A percentile compares a stretch with the other conserved stretches of the same genome.
These are phyloP conservation scores for Penicillium bovifimosum DNA, from an alignment of 495 filamentous ascomycete genomes.

Conservation along the genomic window DNA sequence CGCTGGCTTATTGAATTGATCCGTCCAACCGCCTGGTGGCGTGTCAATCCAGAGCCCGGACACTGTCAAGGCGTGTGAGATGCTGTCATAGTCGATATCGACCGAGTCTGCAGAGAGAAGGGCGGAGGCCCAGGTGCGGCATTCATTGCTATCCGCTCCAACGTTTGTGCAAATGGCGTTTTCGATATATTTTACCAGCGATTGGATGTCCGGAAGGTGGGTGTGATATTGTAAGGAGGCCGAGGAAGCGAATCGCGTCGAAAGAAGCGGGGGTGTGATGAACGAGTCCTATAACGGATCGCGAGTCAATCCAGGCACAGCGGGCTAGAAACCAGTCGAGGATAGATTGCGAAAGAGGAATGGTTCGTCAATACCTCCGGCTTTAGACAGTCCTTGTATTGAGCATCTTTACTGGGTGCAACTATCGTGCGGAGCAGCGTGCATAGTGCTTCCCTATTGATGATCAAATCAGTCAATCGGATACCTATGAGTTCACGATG, in stretches of 20 bases:
- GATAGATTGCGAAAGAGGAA: too few species aligned
- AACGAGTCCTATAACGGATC: slow-evolving; percentile 54
- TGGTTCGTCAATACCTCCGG: slow-evolving; percentile 37
- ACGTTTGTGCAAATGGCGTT: slow-evolving; percentile 47
- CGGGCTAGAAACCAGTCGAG: neutral
- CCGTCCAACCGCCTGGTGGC: slow-evolving; percentile 44
- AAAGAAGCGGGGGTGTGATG: slow-evolving; percentile 54
- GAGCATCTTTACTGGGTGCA: slow-evolving; percentile 23
- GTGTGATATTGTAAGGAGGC: slow-evolving; percentile 65
- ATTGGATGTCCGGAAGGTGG: slow-evolving; percentile 49
- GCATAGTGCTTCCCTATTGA: slow-evolving; percentile 54
- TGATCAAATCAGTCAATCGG: slow-evolving; percentile 11
- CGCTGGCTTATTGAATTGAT: slow-evolving; percentile 35
- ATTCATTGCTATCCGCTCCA: slow-evolving; percentile 16
- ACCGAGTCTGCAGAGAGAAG: slow-evolving; percentile 54
- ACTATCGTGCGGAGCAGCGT: slow-evolving; percentile 56
- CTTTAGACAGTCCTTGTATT: slow-evolving; percentile 45
- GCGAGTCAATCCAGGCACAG: slow-evolving; percentile 1
- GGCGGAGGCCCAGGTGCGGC: slow-evolving; percentile 27
- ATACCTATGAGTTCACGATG: neutral
- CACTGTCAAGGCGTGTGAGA: slow-evolving; percentile 57
- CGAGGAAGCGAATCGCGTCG: slow-evolving; percentile 59
- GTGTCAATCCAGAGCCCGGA: slow-evolving; percentile 55
- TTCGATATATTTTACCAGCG: slow-evolving; percentile 53
- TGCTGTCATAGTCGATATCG: slow-evolving; percentile 73